A percentile compares a stretch with the other conserved stretches of the same genome.
phyloP scores from a whole-genome alignment of 257 asterid genomes.

The Petunia axillaris region DNA sequence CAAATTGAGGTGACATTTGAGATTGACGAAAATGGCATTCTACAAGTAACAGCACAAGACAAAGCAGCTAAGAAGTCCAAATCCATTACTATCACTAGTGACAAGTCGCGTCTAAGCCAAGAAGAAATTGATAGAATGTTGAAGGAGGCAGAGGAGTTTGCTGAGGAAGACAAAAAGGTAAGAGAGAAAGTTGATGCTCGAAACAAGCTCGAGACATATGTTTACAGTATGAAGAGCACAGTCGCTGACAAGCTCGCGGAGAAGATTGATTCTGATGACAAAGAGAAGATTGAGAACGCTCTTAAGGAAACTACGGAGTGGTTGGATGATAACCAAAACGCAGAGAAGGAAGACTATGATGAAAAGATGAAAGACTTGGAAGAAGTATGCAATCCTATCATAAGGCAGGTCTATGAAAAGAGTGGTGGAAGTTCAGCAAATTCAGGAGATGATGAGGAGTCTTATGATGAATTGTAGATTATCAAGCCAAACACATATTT shows the following conservation, averaged over 20 bases:
- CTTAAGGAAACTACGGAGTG: constrained; percentile 33
- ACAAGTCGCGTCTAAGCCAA: constrained; percentile 24
- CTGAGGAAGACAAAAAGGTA: constrained; percentile 31
- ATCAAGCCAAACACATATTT: neutral
- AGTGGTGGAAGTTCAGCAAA: constrained; percentile 24
- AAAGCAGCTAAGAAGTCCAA: constrained; percentile 33
- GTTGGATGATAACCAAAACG: constrained; percentile 35
- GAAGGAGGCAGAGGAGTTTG: constrained; percentile 34
- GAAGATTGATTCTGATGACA: constrained; percentile 33
- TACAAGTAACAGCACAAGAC: constrained; percentile 34
- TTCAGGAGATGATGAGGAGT: constrained; percentile 20
- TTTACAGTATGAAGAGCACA: constrained; percentile 34
- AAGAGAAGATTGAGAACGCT: constrained; percentile 31
- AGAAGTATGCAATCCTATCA: constrained; percentile 34
- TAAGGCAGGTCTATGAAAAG: constrained; percentile 25
- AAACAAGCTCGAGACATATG: constrained; percentile 32
- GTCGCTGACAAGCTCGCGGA: constrained; percentile 34
- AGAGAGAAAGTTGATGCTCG: constrained; percentile 33
- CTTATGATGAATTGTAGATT: constrained; percentile 32
- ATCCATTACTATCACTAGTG: constrained; percentile 33
- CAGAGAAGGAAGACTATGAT: constrained; percentile 29
- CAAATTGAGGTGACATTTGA: constrained; percentile 38
- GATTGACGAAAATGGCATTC: constrained; percentile 31
- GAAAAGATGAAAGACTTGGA: constrained; percentile 38
- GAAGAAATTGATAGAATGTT: constrained; percentile 35